Percentiles rank a stretch among this genome's conserved stretches.
Evolutionary conservation across 306 rosid species (phyloP).

Genomic region (Quillaja saponaria): DNA sequence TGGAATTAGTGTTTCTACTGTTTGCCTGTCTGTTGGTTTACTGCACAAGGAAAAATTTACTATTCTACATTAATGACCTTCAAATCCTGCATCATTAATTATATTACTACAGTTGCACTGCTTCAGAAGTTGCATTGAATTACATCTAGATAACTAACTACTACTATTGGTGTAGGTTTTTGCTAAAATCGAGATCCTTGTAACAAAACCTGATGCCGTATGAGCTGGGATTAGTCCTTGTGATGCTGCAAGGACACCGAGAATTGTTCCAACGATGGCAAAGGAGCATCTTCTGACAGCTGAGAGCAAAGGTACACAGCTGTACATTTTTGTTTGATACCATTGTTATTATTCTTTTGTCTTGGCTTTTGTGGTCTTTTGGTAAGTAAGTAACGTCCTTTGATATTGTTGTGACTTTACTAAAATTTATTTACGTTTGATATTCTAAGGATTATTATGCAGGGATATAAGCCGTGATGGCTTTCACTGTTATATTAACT

Average conservation of each 20-base stretch:
- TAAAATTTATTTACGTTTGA: slow-evolving; percentile 26
- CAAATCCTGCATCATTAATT: neutral
- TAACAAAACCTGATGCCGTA: slow-evolving; percentile 74
- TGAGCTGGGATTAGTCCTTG: slow-evolving; percentile 83
- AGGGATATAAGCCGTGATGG: slow-evolving; percentile 94
- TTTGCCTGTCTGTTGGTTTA: slow-evolving; percentile 4
- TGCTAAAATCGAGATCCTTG: slow-evolving; percentile 68
- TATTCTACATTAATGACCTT: neutral
- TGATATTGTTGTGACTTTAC: slow-evolving; percentile 7
- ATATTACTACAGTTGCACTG: slow-evolving; percentile 18
- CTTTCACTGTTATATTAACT: slow-evolving; percentile 75
- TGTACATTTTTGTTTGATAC: slow-evolving; percentile 21
- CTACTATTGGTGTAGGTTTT: slow-evolving; percentile 59
- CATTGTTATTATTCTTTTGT: too few species aligned
- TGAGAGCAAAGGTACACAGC: slow-evolving; percentile 74
- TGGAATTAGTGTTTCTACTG: neutral
- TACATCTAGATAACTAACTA: slow-evolving; percentile 15
- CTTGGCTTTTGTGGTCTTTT: too few species aligned
- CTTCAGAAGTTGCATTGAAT: slow-evolving; percentile 23
- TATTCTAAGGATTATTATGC: slow-evolving; percentile 79
- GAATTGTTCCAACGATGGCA: slow-evolving; percentile 96
- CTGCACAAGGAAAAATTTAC: neutral
- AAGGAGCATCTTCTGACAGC: slow-evolving; percentile 95
- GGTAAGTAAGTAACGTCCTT: neutral
- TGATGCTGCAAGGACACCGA: slow-evolving; percentile 89